Conservation (phyloP, 2,329 filamentous ascomycete genomes). For the Alternaria triticimaculans region DNA sequence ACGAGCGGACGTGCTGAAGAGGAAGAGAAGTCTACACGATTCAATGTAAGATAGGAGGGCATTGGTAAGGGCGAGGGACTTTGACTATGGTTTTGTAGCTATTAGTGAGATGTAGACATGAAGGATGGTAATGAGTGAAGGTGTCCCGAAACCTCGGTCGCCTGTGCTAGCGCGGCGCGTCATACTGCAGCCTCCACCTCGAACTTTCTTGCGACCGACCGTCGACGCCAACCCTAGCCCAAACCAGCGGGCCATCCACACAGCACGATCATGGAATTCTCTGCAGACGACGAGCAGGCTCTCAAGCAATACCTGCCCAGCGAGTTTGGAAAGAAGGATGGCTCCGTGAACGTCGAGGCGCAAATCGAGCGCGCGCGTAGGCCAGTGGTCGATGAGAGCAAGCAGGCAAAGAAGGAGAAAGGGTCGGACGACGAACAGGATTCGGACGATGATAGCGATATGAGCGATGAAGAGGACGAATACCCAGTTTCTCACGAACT, state of each 20-base stretch:
- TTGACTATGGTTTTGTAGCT: not conserved
- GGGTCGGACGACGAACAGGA: slow-evolving; percentile 41
- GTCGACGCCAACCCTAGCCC: slow-evolving; percentile 4
- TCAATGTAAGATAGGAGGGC: not conserved
- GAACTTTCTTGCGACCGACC: slow-evolving; percentile 2
- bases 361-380: slow-evolving; percentile 84
- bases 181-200: slow-evolving; percentile 14
- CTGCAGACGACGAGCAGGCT: slow-evolving; percentile 64
- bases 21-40: not conserved
- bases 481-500: slow-evolving; percentile 94
- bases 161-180: slow-evolving; percentile 13
- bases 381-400: slow-evolving; percentile 51
- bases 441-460: slow-evolving; percentile 60
- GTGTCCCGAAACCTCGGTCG: slow-evolving; percentile 1
- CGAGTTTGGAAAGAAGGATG: slow-evolving; percentile 83
- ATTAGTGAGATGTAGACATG: not conserved
- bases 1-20: not conserved
- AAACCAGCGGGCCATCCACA: slow-evolving; percentile 8
- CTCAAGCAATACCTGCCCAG: slow-evolving; percentile 79
- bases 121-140: not conserved
- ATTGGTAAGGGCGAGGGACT: not conserved
- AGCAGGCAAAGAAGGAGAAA: slow-evolving; percentile 36
- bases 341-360: slow-evolving; percentile 74
- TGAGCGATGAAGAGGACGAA: slow-evolving; percentile 77
- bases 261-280: slow-evolving; percentile 33